phyloP scores from a whole-genome alignment of 805 yeast genomes.

The Cyberlindnera mycetangii region DNA sequence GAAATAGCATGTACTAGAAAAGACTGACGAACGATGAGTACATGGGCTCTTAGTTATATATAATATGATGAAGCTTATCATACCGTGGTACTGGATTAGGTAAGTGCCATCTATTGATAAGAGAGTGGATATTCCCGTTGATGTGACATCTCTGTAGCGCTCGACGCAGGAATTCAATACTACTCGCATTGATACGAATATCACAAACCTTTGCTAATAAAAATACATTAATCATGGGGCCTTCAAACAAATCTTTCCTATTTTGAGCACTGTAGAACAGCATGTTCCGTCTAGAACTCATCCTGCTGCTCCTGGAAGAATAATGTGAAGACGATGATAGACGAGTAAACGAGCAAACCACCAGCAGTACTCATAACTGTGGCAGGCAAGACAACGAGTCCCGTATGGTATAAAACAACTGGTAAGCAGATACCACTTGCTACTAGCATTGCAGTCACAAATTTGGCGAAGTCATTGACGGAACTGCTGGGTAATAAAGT shows the following conservation, averaged over 20 bases:
- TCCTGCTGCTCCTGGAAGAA: constrained; percentile 57
- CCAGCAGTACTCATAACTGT: constrained; percentile 76
- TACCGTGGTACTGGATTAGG: too few species aligned
- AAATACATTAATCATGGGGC: neutral
- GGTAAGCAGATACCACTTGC: constrained; percentile 78
- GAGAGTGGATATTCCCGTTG: too few species aligned
- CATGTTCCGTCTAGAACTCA: constrained; percentile 31
- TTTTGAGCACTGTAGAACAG: neutral
- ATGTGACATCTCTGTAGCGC: too few species aligned
- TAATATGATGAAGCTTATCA: too few species aligned
- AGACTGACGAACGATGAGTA: too few species aligned
- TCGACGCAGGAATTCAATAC: too few species aligned
- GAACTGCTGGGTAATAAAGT: constrained; percentile 22
- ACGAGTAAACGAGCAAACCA: constrained; percentile 77
- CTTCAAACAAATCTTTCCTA: neutral
- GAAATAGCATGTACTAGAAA: too few species aligned
- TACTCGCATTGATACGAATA: too few species aligned
- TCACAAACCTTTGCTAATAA: too few species aligned
- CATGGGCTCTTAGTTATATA: too few species aligned
- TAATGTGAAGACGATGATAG: constrained; percentile 78
- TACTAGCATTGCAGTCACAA: constrained; percentile 71
- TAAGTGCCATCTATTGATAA: too few species aligned
- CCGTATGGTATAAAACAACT: constrained; percentile 69
- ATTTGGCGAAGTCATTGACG: constrained; percentile 76
- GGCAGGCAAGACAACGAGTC: constrained; percentile 66